Conservation (phyloP, 352 stramenopile species). For the Phytophthora brassicae region DNA sequence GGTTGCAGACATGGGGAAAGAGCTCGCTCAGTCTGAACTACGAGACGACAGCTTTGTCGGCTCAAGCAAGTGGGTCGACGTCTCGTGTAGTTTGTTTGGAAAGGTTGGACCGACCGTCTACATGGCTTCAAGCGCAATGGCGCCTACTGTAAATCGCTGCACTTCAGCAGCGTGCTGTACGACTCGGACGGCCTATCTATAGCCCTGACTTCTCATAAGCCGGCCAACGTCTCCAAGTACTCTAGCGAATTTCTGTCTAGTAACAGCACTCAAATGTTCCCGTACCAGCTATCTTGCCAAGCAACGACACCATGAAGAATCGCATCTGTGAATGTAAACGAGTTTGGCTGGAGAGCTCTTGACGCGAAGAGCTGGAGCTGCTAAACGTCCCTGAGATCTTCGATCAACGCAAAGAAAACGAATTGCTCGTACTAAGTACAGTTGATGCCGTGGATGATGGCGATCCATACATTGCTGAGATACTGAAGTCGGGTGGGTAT, state of each 20-base stretch:
- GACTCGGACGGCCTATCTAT: conserved; percentile 95
- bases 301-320: conserved; percentile 92
- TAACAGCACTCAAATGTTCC: conserved; percentile 93
- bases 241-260: conserved; percentile 73
- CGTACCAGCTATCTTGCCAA: conserved; percentile 96
- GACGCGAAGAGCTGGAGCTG: conserved; percentile 93
- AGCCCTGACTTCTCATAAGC: conserved; percentile 75
- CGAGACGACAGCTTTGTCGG: too few relatives aligned
- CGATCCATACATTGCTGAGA: conserved; percentile 97
- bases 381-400: conserved; percentile 96
- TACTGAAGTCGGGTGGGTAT: conserved; percentile 96
- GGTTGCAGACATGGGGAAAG: too few relatives aligned
- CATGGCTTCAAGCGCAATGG: conserved; percentile 98
- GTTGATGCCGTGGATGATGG: conserved; percentile 96
- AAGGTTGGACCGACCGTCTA: conserved; percentile 96
- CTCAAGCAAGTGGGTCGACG: too few relatives aligned
- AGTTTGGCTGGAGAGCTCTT: conserved; percentile 93
- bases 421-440: conserved; percentile 94
- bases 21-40: too few relatives aligned
- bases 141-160: conserved; percentile 95
- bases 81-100: conserved; percentile 97
- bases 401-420: conserved; percentile 97
- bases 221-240: conserved; percentile 94
- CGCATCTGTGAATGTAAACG: conserved; percentile 77
- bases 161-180: conserved; percentile 97